Base-by-base conservation (phyloP, 768 basidiomycete genomes). In the Calocera cornea region DNA sequence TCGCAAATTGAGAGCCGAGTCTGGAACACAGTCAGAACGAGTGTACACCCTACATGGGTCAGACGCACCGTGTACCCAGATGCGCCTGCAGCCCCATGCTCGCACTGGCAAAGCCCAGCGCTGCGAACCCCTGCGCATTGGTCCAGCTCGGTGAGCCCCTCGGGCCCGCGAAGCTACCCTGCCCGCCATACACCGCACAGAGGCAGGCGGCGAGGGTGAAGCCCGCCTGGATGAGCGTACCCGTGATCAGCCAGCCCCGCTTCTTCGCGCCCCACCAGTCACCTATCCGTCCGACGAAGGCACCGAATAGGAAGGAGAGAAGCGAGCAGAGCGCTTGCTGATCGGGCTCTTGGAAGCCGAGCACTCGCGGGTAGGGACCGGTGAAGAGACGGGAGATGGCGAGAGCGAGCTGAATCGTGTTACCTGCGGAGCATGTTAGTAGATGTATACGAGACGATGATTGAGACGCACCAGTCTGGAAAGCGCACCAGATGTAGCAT, bases 241-340 rank as follows among this genome's bases (percentile, higher is more conserved):
- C 38, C 2, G n/a, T 41, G 3, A 65, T 60, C 1, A 69, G 60
- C 69, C 66, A 67, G 19, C 63, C 22, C 33, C 66, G 66, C 16
- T 24, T 31, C 38, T 54, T 64, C 41, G 47, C 24, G 17, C 65
- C 65, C 24, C 19, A 22, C 44, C 65, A 49, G 65, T 69, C 68
- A 29, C 65, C 65, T 17, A 69, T 44, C 14, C 65, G 68, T 16
- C 65, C 65, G 49, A 69, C n/a, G 38, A 41, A 40, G 11, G 65
- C 64, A 12, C 66, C 69, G 40, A 63, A 36, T 24, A 69, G 69
- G 67, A 69, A 69, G 27, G 69, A 64, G 10, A 65, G 34, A 19
- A 67, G 66, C 33, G 66, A 69, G 16, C 38, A 47, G 64, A 69
- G 66, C 14, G 69, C 69, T 54, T 69, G 66, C 34, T 66, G 69